Base-by-base conservation (phyloP, 2,329 filamentous ascomycete genomes). In the Calonectria henricotiae region DNA sequence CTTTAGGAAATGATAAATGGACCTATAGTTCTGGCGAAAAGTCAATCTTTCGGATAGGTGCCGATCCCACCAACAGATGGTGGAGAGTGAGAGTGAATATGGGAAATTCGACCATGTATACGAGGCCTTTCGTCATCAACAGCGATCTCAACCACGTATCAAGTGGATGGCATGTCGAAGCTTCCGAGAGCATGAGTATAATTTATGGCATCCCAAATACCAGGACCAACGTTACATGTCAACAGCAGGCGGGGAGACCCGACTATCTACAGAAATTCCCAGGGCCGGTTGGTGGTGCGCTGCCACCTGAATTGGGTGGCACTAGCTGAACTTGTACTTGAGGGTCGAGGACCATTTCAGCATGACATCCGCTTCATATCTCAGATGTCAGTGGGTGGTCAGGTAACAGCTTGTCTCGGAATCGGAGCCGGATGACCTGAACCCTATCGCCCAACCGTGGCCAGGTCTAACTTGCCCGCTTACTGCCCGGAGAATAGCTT, bases 391-490 rank as follows among this genome's bases (percentile, higher is more conserved):
- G 39, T 55, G 43, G 8, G 37, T 44, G 46, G 32, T 15, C 12
- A 17, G 25, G n/a, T 43, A 32, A 17, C 30, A 17, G 37, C 47
- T 37, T 60, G 62, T 69, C 62, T 69, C 62, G 62, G 67, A 23
- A 55, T 23, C 27, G 35, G 46, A 65, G 20, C 54, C 55, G 55
- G 51, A 63, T 54, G 55, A 54, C 27, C 51, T 58, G 30, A n/a
- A 46, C 23, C 55, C 17, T 54, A 55, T 47, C 43, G 30, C 61
- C 54, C 51, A 47, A 47, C 46, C 27, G 58, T 30, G 39, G 8
- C 39, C 32, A 12, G 23, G 54, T 44, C 30, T 15, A 35, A 20
- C 60, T 35, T 46, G 63, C 49, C 43, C 44, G 37, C 62, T 54
- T 61, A 61, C 62, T 49, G 30, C 13, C 62, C 46, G 27, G 44